These are phyloP conservation scores for Trichoderma gracile DNA, from an alignment of 2,329 filamentous ascomycete genomes.

Conservation along the genomic window DNA sequence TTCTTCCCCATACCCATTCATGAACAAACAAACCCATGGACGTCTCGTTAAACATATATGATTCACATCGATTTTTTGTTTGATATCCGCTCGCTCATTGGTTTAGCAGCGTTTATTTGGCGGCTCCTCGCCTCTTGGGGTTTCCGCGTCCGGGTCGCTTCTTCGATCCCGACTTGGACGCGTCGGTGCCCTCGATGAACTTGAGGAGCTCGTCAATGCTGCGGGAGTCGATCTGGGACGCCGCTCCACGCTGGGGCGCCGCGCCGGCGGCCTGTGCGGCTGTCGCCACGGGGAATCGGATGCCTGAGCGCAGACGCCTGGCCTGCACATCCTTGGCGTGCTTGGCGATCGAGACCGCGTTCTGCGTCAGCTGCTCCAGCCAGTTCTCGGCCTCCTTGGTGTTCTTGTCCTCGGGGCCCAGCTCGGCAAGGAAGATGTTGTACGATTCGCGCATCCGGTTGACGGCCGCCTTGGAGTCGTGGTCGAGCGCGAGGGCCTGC, in stretches of 20 bases:
- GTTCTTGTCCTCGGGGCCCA: slow-evolving; percentile 91
- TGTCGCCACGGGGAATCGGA: slow-evolving; percentile 59
- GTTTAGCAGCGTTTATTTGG: slow-evolving; percentile 6
- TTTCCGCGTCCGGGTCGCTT: slow-evolving; percentile 57
- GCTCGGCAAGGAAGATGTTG: slow-evolving; percentile 86
- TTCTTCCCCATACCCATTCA: slow-evolving; percentile 10
- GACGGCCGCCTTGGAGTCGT: slow-evolving; percentile 89
- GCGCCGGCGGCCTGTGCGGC: slow-evolving; percentile 35
- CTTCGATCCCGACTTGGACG: slow-evolving; percentile 52
- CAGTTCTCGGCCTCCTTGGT: slow-evolving; percentile 97
- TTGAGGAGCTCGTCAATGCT: slow-evolving; percentile 92
- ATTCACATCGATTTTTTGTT: neutral
- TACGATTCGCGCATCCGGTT: slow-evolving; percentile 94
- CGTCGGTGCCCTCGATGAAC: slow-evolving; percentile 81
- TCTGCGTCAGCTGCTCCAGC: slow-evolving; percentile 94
- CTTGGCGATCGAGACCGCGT: slow-evolving; percentile 91
- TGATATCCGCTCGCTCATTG: slow-evolving; percentile 17
- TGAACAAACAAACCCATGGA: slow-evolving; percentile 16
- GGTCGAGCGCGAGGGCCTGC: slow-evolving; percentile 91
- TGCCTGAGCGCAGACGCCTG: slow-evolving; percentile 68
- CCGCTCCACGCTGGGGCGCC: slow-evolving; percentile 35
- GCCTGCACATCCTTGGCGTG: slow-evolving; percentile 85
- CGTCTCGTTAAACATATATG: slow-evolving; percentile 12
- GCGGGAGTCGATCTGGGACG: slow-evolving; percentile 64
- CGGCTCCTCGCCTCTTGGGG: slow-evolving; percentile 54